Evolutionary conservation across 2,329 filamentous ascomycete genomes (phyloP).

Genomic region (Trichophaea hybrida): DNA sequence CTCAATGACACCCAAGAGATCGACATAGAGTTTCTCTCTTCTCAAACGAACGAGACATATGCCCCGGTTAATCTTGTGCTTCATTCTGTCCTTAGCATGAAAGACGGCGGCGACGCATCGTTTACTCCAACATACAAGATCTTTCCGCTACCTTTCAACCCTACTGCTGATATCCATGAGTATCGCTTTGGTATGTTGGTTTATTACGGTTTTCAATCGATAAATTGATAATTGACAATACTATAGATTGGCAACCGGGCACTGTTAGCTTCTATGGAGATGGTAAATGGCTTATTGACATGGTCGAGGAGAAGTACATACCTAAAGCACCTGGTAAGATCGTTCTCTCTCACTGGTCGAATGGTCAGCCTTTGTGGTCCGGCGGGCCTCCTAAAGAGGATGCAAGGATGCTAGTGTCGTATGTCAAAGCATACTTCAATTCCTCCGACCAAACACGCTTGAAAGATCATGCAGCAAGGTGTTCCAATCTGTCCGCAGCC

Average conservation of each 20-base stretch:
- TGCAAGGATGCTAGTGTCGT: constrained; percentile 49
- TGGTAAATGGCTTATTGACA: constrained; percentile 41
- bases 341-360: constrained; percentile 63
- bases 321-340: constrained; percentile 50
- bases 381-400: constrained; percentile 52
- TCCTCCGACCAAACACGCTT: constrained; percentile 38
- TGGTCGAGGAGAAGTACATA: constrained; percentile 41
- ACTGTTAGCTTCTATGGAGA: constrained; percentile 57
- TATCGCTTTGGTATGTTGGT: constrained; percentile 45
- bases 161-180: constrained; percentile 53
- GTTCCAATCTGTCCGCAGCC: constrained; percentile 31
- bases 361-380: constrained; percentile 57
- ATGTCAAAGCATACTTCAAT: constrained; percentile 71
- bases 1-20: constrained; percentile 68
- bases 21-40: constrained; percentile 64
- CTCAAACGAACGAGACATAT: constrained; percentile 40
- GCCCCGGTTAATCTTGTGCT: constrained; percentile 59
- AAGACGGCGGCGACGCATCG: constrained; percentile 48
- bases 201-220: not conserved
- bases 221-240: not conserved
- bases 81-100: constrained; percentile 47
- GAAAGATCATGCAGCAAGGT: constrained; percentile 34
- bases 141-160: constrained; percentile 50
- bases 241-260: constrained; percentile 46
- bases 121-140: constrained; percentile 45